A percentile compares a stretch with the other conserved stretches of the same genome.
phyloP scores from a whole-genome alignment of 129 eudicot species.

The Mikania micrantha region DNA sequence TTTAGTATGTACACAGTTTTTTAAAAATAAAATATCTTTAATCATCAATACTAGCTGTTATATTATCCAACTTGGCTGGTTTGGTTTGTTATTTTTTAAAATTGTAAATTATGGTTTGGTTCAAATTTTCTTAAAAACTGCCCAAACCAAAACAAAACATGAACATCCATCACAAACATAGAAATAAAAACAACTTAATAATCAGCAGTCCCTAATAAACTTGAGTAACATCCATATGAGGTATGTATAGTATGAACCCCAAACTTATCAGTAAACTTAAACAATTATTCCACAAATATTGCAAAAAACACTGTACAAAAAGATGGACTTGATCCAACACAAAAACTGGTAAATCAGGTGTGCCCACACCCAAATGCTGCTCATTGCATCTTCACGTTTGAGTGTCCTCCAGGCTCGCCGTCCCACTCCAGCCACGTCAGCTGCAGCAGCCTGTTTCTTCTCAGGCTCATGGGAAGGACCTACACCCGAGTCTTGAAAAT shows the following conservation, averaged over 20 bases:
- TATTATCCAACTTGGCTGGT: too few relatives aligned
- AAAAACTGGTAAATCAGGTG: slow-evolving; percentile 23
- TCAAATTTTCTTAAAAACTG: too few relatives aligned
- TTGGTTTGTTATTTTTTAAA: too few relatives aligned
- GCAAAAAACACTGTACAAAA: slow-evolving; percentile 35
- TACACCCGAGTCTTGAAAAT: slow-evolving; percentile 36
- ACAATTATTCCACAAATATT: slow-evolving; percentile 32
- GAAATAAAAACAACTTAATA: not conserved
- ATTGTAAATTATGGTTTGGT: too few relatives aligned
- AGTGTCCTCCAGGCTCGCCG: slow-evolving; percentile 71
- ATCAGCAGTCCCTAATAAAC: slow-evolving; percentile 12
- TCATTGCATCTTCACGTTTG: slow-evolving; percentile 89
- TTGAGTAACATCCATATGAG: slow-evolving; percentile 13
- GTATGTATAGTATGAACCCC: slow-evolving; percentile 14
- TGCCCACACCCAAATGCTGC: slow-evolving; percentile 56
- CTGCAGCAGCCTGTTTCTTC: slow-evolving; percentile 35
- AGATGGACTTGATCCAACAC: not conserved
- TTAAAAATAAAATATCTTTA: too few relatives aligned
- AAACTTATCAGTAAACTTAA: slow-evolving; percentile 21
- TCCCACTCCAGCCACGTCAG: slow-evolving; percentile 45
- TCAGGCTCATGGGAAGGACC: slow-evolving; percentile 64
- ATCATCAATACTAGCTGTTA: too few relatives aligned
- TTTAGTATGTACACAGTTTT: too few relatives aligned
- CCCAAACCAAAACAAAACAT: too few relatives aligned
- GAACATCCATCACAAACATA: not conserved